Evolutionary conservation across 148 eudicot genomes (phyloP).

Genomic region (Tetragonia tetragonoides): DNA sequence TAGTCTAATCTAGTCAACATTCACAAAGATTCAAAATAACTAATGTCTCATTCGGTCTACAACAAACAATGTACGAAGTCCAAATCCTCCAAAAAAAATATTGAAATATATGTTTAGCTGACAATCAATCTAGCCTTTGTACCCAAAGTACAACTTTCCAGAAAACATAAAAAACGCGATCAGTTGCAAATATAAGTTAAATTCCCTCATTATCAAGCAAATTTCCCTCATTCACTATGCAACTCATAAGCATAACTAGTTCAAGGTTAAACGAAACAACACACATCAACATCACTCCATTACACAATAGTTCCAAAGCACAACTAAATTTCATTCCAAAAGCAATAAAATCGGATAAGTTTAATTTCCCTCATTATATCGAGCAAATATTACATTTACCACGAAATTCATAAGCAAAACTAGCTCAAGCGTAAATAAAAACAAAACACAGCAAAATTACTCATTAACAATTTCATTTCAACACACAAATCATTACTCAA

Average conservation of each 20-base stretch:
- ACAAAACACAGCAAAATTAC: not conserved
- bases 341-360: not conserved
- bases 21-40: not conserved
- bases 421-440: too few relatives aligned
- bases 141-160: not conserved
- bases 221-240: too few relatives aligned
- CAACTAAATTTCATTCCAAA: not conserved
- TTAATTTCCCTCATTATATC: too few relatives aligned
- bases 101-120: not conserved
- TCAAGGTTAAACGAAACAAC: not conserved
- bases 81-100: not conserved
- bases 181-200: not conserved
- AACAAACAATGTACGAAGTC: not conserved
- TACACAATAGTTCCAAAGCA: not conserved
- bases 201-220: too few relatives aligned
- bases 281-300: not conserved
- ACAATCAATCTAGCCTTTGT: not conserved
- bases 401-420: too few relatives aligned
- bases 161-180: not conserved
- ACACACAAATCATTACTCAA: not conserved
- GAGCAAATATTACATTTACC: too few relatives aligned
- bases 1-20: not conserved
- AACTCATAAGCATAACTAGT: not conserved
- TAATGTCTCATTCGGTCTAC: not conserved
- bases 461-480: not conserved